Conservation (phyloP, 2,329 filamentous ascomycete species). For the Xylariomycetidae sp. region DNA sequence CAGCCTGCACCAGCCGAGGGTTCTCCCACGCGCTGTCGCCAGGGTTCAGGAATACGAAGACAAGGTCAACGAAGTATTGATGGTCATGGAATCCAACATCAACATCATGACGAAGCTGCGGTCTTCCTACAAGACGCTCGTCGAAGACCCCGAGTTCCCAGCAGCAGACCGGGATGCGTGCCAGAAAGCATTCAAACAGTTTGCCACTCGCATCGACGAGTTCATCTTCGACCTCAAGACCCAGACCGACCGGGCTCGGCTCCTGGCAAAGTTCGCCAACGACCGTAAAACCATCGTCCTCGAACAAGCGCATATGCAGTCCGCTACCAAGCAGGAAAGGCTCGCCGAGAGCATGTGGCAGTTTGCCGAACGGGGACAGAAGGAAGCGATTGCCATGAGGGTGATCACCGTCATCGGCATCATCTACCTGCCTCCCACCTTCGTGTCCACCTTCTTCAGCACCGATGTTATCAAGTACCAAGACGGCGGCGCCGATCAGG, state of each 20-base stretch:
- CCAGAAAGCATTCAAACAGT: conserved; percentile 14
- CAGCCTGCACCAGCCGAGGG: conserved; percentile 5
- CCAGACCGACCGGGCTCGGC: conserved; percentile 26
- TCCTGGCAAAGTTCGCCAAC: conserved; percentile 24
- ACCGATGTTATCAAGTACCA: conserved; percentile 14
- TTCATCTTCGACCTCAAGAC: conserved; percentile 28
- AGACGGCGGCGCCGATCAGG: conserved; percentile 4
- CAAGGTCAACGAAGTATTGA: conserved; percentile 26
- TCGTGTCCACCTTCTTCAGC: conserved; percentile 33
- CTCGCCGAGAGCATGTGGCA: conserved; percentile 18
- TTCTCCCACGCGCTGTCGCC: conserved; percentile 21
- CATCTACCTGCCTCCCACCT: conserved; percentile 29
- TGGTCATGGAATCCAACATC: conserved; percentile 28
- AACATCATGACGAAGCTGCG: conserved; percentile 23
- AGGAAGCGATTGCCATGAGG: conserved; percentile 27
- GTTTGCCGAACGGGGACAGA: conserved; percentile 12
- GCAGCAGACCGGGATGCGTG: conserved; percentile 5
- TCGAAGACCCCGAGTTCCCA: conserved; percentile 15
- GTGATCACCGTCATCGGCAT: conserved; percentile 29
- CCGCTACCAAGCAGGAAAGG: conserved; percentile 19
- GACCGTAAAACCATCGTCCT: conserved; percentile 26
- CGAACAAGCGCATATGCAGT: conserved; percentile 16
- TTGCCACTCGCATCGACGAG: conserved; percentile 20
- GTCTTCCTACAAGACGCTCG: conserved; percentile 15
- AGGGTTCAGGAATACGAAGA: conserved; percentile 29